phyloP scores from a whole-genome alignment of 345 rosid genomes.

The Pugionium dolabratum region DNA sequence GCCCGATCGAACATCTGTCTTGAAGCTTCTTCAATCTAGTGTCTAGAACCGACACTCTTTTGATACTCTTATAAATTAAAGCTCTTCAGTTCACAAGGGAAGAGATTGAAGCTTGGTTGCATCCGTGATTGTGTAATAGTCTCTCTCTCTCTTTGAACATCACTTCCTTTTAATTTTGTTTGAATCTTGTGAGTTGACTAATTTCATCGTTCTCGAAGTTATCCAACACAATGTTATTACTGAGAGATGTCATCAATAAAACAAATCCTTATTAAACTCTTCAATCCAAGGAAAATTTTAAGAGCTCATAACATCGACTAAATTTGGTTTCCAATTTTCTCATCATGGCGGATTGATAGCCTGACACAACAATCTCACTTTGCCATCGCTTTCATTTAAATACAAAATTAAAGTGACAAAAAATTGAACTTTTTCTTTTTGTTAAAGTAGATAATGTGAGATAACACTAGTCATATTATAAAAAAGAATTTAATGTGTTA shows the following conservation, averaged over 20 bases:
- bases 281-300: background rate
- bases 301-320: no score
- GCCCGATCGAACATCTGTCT: slow-evolving; percentile 75
- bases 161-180: slow-evolving; percentile 2
- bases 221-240: background rate
- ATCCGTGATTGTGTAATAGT: slow-evolving; percentile 9
- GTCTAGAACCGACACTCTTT: background rate
- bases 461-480: no score
- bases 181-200: slow-evolving; percentile 1
- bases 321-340: no score
- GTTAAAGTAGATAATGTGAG: no score
- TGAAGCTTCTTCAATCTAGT: slow-evolving; percentile 54
- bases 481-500: no score
- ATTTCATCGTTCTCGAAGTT: slow-evolving; percentile 7
- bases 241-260: background rate
- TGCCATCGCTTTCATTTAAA: no score
- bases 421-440: no score
- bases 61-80: slow-evolving; percentile 7
- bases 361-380: no score
- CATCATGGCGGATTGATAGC: no score
- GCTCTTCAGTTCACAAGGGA: slow-evolving; percentile 13
- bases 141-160: slow-evolving; percentile 21
- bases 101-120: slow-evolving; percentile 19
- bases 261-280: background rate
- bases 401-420: no score